A percentile compares a stretch with the other conserved stretches of the same genome.
phyloP scores from a whole-genome alignment of 2,329 filamentous ascomycete genomes.

The Ciborinia camelliae region DNA sequence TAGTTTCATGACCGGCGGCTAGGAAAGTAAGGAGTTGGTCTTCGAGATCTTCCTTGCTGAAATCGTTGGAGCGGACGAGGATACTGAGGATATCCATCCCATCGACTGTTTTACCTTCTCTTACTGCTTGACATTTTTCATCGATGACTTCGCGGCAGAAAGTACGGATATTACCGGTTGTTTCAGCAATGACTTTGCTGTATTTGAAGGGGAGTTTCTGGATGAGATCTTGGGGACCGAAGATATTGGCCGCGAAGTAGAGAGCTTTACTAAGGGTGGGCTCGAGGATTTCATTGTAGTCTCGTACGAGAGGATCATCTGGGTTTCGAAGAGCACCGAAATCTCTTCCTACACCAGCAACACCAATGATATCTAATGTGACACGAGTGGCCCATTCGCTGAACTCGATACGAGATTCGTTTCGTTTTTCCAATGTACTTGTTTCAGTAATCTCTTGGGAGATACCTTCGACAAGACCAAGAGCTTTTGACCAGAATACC shows the following conservation, averaged over 20 bases:
- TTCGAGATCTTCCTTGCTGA: conserved; percentile 71
- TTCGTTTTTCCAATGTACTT: conserved; percentile 36
- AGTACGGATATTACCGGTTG: conserved; percentile 55
- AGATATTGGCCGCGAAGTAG: conserved; percentile 54
- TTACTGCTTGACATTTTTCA: conserved; percentile 55
- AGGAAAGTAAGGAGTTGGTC: conserved; percentile 89
- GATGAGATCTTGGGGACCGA: conserved; percentile 61
- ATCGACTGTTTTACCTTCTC: conserved; percentile 38
- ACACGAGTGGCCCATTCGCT: conserved; percentile 60
- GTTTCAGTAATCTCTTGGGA: conserved; percentile 44
- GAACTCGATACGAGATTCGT: conserved; percentile 51
- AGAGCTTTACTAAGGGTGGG: conserved; percentile 50
- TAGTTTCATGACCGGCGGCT: conserved; percentile 76
- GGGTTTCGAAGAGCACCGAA: conserved; percentile 62
- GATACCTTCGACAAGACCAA: conserved; percentile 62
- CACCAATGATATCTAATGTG: conserved; percentile 71
- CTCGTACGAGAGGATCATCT: conserved; percentile 53
- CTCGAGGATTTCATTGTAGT: conserved; percentile 54
- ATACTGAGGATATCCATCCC: conserved; percentile 71
- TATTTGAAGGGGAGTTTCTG: conserved; percentile 62
- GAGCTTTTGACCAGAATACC: conserved; percentile 74
- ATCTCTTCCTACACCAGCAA: conserved; percentile 67
- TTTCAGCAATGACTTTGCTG: conserved; percentile 59
- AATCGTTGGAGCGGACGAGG: conserved; percentile 69
- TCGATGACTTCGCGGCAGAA: conserved; percentile 65